A percentile compares a stretch with the other conserved stretches of the same genome.
Evolutionary conservation across 2,329 filamentous ascomycete species (phyloP).

Genomic region (Beauveria australis): DNA sequence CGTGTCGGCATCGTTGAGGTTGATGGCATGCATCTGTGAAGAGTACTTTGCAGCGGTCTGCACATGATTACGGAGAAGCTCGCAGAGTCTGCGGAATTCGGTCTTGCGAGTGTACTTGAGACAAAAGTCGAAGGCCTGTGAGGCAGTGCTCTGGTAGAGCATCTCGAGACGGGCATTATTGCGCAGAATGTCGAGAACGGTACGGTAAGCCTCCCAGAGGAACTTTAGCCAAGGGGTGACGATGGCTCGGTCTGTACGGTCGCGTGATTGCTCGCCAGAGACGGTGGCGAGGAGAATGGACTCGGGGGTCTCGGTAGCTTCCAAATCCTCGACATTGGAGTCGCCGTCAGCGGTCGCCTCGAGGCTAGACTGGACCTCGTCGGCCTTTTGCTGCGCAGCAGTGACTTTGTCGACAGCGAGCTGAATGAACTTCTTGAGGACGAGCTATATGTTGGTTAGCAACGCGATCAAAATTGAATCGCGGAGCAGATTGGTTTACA

Average conservation of each 20-base stretch:
- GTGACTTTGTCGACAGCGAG: constrained; percentile 94
- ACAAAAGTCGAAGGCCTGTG: constrained; percentile 98
- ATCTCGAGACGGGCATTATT: constrained; percentile 97
- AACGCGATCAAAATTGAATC: background rate
- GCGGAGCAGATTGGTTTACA: constrained; percentile 14
- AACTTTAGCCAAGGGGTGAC: constrained; percentile 99
- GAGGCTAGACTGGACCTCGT: constrained; percentile 83
- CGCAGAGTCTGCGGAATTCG: constrained; percentile 96
- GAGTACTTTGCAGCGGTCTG: constrained; percentile 99
- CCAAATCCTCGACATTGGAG: constrained; percentile 83
- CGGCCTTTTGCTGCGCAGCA: constrained; percentile 89
- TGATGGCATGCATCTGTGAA: constrained; percentile 98
- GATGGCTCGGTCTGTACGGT: constrained; percentile 94
- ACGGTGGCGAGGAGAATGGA: constrained; percentile 96
- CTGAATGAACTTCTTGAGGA: constrained; percentile 97
- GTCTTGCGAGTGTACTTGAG: constrained; percentile 98
- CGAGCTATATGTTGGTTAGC: constrained; percentile 47
- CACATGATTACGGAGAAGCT: constrained; percentile 95
- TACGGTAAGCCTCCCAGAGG: constrained; percentile 98
- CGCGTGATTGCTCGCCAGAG: constrained; percentile 93
- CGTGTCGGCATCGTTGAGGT: constrained; percentile 94
- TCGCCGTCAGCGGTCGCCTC: constrained; percentile 54
- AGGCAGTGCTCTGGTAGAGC: constrained; percentile 96
- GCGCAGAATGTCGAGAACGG: constrained; percentile 94
- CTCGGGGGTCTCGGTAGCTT: constrained; percentile 95